Conservation (phyloP, 2,329 filamentous ascomycete genomes). For the Trichoderma afroharzianum region DNA sequence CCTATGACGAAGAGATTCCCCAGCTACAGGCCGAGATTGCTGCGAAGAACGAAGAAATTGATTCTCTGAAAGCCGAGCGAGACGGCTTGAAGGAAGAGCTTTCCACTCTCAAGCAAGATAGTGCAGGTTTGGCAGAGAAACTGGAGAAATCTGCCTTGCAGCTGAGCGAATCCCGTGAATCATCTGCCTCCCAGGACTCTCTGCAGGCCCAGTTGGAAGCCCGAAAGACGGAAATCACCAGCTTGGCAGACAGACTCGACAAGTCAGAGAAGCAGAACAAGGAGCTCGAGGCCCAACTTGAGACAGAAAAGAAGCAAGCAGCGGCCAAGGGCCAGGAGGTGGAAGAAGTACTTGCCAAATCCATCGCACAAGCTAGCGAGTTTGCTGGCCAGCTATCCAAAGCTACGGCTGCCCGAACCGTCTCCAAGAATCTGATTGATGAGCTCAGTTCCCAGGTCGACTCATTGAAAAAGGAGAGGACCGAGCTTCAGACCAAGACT, state of each 20-base stretch:
- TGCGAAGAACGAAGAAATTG: conserved; percentile 67
- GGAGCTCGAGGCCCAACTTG: conserved; percentile 38
- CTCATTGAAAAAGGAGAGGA: conserved; percentile 32
- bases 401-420: conserved; percentile 36
- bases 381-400: conserved; percentile 42
- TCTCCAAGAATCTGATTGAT: conserved; percentile 42
- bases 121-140: conserved; percentile 60
- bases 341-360: conserved; percentile 34
- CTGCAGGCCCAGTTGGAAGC: conserved; percentile 50
- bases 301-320: conserved; percentile 31
- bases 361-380: conserved; percentile 34
- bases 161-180: conserved; percentile 47
- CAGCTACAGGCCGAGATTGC: conserved; percentile 73
- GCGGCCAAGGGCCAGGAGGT: conserved; percentile 35
- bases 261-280: conserved; percentile 43
- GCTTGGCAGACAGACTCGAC: conserved; percentile 47
- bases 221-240: conserved; percentile 45
- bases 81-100: conserved; percentile 67
- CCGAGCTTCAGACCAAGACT: conserved; percentile 32
- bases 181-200: conserved; percentile 38
- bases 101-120: conserved; percentile 66
- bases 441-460: conserved; percentile 37
- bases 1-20: conserved; percentile 82
- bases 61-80: conserved; percentile 66
- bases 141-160: conserved; percentile 66